These are phyloP conservation scores for Zymoseptoria passerinii DNA, from an alignment of 2,329 filamentous ascomycete genomes.

Conservation along the genomic window DNA sequence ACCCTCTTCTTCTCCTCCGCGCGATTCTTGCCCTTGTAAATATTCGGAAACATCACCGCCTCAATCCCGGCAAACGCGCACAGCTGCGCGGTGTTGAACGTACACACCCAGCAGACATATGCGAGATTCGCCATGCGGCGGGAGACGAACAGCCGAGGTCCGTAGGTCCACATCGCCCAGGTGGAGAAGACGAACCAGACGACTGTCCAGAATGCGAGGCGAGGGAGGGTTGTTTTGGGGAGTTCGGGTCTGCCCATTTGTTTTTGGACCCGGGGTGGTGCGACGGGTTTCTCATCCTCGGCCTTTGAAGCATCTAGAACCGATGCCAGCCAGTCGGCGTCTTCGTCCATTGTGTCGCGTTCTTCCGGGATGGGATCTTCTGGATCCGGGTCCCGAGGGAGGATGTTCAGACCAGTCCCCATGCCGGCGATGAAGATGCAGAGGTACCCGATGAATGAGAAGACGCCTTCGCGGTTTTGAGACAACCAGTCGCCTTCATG, in stretches of 20 bases:
- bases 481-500: constrained; percentile 59
- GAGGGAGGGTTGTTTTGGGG: constrained; percentile 29
- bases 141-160: constrained; percentile 69
- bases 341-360: constrained; percentile 25
- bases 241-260: constrained; percentile 17
- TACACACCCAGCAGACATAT: constrained; percentile 86
- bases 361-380: constrained; percentile 11
- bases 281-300: constrained; percentile 5
- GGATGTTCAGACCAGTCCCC: constrained; percentile 68
- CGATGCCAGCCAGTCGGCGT: constrained; percentile 31
- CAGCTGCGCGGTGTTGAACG: constrained; percentile 82
- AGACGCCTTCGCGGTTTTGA: constrained; percentile 91
- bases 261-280: background rate
- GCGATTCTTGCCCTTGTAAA: constrained; percentile 50
- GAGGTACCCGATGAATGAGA: constrained; percentile 87
- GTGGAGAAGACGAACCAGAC: constrained; percentile 67
- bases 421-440: constrained; percentile 91
- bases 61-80: constrained; percentile 72
- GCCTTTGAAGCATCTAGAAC: constrained; percentile 23
- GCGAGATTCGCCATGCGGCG: constrained; percentile 86
- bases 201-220: constrained; percentile 55
- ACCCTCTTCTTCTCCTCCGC: constrained; percentile 56
- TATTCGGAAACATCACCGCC: constrained; percentile 64
- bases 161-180: constrained; percentile 59
- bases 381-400: constrained; percentile 47